Conservation (phyloP, 1,284 basidiomycete genomes). For the Cutaneotrichosporon sp. region DNA sequence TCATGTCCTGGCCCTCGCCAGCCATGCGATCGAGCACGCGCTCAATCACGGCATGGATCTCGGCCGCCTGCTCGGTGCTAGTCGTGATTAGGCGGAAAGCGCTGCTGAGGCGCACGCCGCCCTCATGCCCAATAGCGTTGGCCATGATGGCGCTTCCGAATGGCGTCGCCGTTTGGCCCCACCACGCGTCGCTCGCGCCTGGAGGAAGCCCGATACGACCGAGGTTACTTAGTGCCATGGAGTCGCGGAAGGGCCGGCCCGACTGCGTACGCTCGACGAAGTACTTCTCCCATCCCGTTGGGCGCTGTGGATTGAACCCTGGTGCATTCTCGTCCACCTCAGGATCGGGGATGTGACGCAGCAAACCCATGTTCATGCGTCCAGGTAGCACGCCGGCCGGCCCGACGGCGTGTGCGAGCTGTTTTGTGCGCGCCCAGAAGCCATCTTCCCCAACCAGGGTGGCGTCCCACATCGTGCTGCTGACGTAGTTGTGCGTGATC, state of each 20-base stretch:
- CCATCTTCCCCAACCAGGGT: constrained; percentile 11
- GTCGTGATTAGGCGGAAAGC: constrained; percentile 34
- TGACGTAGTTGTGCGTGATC: constrained; percentile 40
- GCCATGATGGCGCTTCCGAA: constrained; percentile 27
- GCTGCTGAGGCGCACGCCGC: constrained; percentile 32
- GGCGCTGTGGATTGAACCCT: constrained; percentile 22
- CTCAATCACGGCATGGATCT: constrained; percentile 14
- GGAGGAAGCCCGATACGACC: constrained; percentile 31
- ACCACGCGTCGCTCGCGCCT: constrained; percentile 34
- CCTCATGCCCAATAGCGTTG: constrained; percentile 37
- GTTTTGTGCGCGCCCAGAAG: constrained; percentile 32
- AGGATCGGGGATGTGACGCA: constrained; percentile 39
- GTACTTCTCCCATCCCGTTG: constrained; percentile 47
- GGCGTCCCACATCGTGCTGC: constrained; percentile 21
- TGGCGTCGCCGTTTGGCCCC: constrained; percentile 35
- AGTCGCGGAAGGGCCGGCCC: constrained; percentile 22
- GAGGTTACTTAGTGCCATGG: constrained; percentile 42
- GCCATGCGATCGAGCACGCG: constrained; percentile 17
- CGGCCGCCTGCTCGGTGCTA: constrained; percentile 1
- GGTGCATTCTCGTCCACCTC: constrained; percentile 1
- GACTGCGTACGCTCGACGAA: constrained; percentile 27
- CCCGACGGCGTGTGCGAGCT: neutral
- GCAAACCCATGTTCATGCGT: constrained; percentile 34
- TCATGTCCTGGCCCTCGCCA: constrained; percentile 14
- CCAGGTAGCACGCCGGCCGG: constrained; percentile 20